Conservation (phyloP, 1,284 basidiomycete species). For the Earliella scabrosa region DNA sequence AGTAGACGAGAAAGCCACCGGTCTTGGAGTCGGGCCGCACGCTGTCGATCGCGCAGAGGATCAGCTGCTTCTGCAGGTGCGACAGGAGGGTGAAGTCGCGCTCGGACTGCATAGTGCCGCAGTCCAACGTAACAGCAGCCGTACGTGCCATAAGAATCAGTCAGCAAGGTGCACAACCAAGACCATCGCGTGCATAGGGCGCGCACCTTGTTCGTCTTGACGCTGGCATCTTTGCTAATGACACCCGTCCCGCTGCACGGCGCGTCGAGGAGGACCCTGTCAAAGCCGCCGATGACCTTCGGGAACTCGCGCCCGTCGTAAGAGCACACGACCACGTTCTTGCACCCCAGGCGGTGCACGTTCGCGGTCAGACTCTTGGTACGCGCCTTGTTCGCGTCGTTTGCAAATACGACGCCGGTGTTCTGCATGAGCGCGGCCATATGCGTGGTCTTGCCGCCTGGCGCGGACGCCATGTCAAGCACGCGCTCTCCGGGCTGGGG, state of each 20-base stretch:
- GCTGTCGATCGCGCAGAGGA: conserved; percentile 98
- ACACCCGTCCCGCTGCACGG: conserved; percentile 99
- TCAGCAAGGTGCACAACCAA: background rate
- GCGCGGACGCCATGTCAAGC: conserved; percentile 98
- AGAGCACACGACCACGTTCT: conserved; percentile 97
- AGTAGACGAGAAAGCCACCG: conserved; percentile 97
- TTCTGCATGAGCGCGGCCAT: conserved; percentile 97
- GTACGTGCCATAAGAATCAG: background rate
- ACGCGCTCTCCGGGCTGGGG: conserved; percentile 95
- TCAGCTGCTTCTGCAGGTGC: conserved; percentile 98
- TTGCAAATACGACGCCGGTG: conserved; percentile 97
- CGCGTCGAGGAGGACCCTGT: conserved; percentile 94
- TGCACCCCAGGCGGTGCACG: conserved; percentile 96
- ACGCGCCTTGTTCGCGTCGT: conserved; percentile 94
- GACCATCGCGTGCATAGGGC: conserved; percentile 1
- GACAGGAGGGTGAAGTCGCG: conserved; percentile 95
- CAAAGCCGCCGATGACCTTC: conserved; percentile 99
- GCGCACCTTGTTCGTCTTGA: conserved; percentile 96
- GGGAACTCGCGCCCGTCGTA: conserved; percentile 99
- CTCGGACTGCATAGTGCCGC: conserved; percentile 69
- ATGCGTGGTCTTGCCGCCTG: conserved; percentile 97
- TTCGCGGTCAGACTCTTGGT: conserved; percentile 98
- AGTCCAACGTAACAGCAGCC: background rate
- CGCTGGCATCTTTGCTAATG: conserved; percentile 96
- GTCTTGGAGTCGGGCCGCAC: conserved; percentile 88